Evolutionary conservation across 1,284 basidiomycete genomes (phyloP).

Genomic region (Sporisorium scitamineum): DNA sequence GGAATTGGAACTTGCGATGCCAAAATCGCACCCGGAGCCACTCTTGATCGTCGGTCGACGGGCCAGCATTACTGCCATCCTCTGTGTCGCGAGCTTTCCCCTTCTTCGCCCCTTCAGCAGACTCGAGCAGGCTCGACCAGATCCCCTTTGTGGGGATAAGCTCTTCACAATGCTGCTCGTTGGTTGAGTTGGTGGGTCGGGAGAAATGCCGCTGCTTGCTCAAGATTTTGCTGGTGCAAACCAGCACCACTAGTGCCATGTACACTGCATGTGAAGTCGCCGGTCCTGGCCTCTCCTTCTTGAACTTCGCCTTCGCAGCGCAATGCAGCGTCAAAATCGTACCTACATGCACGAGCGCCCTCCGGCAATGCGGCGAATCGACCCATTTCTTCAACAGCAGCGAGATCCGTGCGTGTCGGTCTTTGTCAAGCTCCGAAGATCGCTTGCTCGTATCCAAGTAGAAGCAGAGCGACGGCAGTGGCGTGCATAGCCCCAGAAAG

Average conservation of each 20-base stretch:
- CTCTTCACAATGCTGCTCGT: conserved; percentile 12
- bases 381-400: conserved; percentile 30
- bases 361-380: conserved; percentile 23
- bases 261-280: conserved; percentile 33
- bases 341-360: conserved; percentile 39
- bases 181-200: background rate
- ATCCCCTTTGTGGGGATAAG: conserved; percentile 15
- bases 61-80: background rate
- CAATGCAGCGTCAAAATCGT: conserved; percentile 37
- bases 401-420: conserved; percentile 14
- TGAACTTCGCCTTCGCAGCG: background rate
- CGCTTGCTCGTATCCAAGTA: conserved; percentile 18
- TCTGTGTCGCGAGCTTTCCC: background rate
- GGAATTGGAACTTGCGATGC: conserved; percentile 35
- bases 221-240: conserved; percentile 15
- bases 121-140: conserved; percentile 14
- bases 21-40: conserved; percentile 33
- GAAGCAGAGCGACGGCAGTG: conserved; percentile 36
- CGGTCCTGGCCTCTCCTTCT: conserved; percentile 15
- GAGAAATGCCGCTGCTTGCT: background rate
- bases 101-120: background rate
- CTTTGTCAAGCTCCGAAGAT: background rate
- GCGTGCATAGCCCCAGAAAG: conserved; percentile 33
- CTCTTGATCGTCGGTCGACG: background rate
- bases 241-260: conserved; percentile 26